These are phyloP conservation scores for Talaromyces nanjingensis DNA, from an alignment of 495 filamentous ascomycete genomes.

Conservation along the genomic window DNA sequence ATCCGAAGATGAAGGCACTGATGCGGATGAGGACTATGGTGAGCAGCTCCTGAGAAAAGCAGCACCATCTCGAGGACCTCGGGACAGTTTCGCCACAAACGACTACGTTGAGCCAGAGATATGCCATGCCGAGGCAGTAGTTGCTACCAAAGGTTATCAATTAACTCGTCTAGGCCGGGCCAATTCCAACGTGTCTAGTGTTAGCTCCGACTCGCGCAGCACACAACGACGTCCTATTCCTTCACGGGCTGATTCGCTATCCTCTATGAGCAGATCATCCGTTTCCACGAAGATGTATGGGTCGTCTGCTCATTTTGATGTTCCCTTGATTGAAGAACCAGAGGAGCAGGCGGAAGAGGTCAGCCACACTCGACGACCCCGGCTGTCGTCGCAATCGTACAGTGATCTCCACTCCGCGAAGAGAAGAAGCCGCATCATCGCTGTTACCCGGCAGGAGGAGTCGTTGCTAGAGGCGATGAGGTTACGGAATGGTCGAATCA, in stretches of 20 bases:
- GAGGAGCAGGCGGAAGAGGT: background rate
- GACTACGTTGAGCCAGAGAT: slow-evolving; percentile 35
- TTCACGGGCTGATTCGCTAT: slow-evolving; percentile 16
- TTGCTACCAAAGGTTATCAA: slow-evolving; percentile 22
- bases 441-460: slow-evolving; percentile 80
- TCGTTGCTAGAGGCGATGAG: slow-evolving; percentile 76
- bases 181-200: slow-evolving; percentile 16
- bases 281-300: slow-evolving; percentile 11
- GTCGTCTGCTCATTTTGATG: background rate
- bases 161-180: slow-evolving; percentile 24
- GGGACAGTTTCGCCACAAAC: slow-evolving; percentile 34
- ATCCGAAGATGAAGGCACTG: slow-evolving; percentile 38
- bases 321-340: slow-evolving; percentile 2
- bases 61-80: background rate
- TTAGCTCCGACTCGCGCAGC: slow-evolving; percentile 24
- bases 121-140: slow-evolving; percentile 33
- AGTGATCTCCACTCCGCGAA: slow-evolving; percentile 7
- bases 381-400: background rate
- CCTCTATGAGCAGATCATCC: slow-evolving; percentile 24
- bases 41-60: background rate
- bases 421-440: slow-evolving; percentile 63
- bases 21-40: slow-evolving; percentile 7
- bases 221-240: slow-evolving; percentile 14
- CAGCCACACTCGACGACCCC: background rate
- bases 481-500: slow-evolving; percentile 67